Evolutionary conservation across 2,329 filamentous ascomycete species (phyloP).

Genomic region (Microsporum canis): DNA sequence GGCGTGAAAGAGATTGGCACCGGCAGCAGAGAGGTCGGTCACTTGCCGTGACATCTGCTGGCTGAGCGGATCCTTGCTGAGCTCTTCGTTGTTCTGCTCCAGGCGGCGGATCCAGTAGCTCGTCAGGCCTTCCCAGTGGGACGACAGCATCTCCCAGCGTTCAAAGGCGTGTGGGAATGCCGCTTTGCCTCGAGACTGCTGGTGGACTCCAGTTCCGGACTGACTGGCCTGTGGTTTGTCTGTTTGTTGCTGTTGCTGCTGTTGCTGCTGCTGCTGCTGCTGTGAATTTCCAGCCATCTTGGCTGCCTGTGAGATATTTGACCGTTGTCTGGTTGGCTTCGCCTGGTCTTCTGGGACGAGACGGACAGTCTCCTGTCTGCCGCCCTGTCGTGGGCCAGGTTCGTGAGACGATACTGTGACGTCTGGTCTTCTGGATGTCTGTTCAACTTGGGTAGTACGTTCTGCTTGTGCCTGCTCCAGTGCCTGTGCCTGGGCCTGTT

Average conservation of each 20-base stretch:
- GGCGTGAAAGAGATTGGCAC: slow-evolving; percentile 93
- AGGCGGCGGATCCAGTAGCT: slow-evolving; percentile 94
- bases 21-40: slow-evolving; percentile 90
- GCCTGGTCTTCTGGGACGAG: not conserved
- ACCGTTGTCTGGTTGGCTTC: not conserved
- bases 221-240: slow-evolving; percentile 8
- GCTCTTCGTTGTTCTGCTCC: slow-evolving; percentile 78
- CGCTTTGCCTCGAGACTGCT: slow-evolving; percentile 36
- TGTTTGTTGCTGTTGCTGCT: not conserved
- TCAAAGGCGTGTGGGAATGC: slow-evolving; percentile 95
- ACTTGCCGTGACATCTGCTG: slow-evolving; percentile 88
- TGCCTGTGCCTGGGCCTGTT: slow-evolving; percentile 17
- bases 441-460: not conserved
- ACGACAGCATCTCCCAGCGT: slow-evolving; percentile 90
- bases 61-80: slow-evolving; percentile 69
- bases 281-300: slow-evolving; percentile 4
- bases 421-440: not conserved
- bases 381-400: not conserved
- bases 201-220: slow-evolving; percentile 9
- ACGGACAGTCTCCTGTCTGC: not conserved
- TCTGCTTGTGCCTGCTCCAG: slow-evolving; percentile 33
- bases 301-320: slow-evolving; percentile 4
- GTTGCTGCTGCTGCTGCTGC: not conserved
- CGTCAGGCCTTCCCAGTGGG: slow-evolving; percentile 94
- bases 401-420: not conserved